These are phyloP conservation scores for Phytophthora boehmeriae DNA, from an alignment of 352 stramenopile species.

Conservation along the genomic window DNA sequence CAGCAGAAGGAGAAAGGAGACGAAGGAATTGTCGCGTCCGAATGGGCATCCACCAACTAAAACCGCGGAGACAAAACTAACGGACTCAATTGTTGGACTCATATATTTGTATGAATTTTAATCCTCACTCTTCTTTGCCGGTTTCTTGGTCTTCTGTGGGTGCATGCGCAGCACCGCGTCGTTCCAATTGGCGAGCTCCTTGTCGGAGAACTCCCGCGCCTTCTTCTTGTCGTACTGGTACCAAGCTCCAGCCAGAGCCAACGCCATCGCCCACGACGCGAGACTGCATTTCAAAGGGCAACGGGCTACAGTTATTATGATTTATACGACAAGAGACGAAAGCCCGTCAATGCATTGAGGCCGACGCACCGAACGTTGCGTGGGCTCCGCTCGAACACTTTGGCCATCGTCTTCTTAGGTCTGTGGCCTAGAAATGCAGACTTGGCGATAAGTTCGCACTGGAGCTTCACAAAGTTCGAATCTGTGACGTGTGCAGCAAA, in stretches of 20 bases:
- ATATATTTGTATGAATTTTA: neutral
- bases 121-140: conserved; percentile 17
- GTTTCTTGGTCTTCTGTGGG: conserved; percentile 25
- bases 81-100: neutral
- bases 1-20: neutral
- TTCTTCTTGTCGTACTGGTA: conserved; percentile 66
- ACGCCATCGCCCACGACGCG: conserved; percentile 53
- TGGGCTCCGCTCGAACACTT: conserved; percentile 48
- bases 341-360: neutral
- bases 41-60: neutral
- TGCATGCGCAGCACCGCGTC: conserved; percentile 57
- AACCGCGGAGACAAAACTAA: neutral
- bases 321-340: neutral
- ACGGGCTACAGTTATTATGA: neutral
- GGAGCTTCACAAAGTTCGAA: too few species aligned
- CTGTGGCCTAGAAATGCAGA: conserved; percentile 1
- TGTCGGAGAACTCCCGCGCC: conserved; percentile 54
- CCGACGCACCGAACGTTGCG: conserved; percentile 42
- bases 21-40: neutral
- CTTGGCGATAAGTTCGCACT: neutral
- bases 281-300: conserved; percentile 38
- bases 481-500: too few species aligned
- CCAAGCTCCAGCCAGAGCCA: conserved; percentile 44
- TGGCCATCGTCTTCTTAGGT: conserved; percentile 21
- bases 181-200: conserved; percentile 61